Evolutionary conservation across 1,139 yeast species (phyloP).

Genomic region (Saccharomycopsis hybrid): DNA sequence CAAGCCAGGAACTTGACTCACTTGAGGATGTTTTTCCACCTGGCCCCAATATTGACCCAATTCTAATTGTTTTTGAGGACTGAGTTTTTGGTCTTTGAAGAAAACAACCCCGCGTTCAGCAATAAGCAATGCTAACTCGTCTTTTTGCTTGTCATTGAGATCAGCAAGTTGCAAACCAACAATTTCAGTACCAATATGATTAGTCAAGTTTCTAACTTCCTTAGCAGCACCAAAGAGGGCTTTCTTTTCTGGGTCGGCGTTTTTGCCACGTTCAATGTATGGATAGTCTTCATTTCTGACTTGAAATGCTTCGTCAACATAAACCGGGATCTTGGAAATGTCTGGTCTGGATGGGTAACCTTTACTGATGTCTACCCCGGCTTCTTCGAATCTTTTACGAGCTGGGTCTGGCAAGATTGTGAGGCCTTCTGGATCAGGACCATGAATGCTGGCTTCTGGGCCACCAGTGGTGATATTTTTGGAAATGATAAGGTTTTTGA

Average conservation of each 20-base stretch:
- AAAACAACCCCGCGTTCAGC: constrained; percentile 47
- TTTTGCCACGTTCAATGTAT: constrained; percentile 41
- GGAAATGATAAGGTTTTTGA: neutral
- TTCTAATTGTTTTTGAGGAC: constrained; percentile 40
- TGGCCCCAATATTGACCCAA: constrained; percentile 42
- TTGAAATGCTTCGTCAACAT: constrained; percentile 44
- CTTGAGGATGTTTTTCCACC: constrained; percentile 44
- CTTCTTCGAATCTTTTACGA: constrained; percentile 31
- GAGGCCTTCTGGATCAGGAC: constrained; percentile 19
- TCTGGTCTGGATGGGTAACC: constrained; percentile 41
- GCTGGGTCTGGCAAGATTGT: constrained; percentile 34
- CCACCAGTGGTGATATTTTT: neutral
- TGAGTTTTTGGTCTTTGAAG: constrained; percentile 41
- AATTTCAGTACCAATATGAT: constrained; percentile 50
- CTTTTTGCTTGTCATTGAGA: constrained; percentile 44
- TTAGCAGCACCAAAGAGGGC: constrained; percentile 47
- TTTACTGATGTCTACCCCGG: constrained; percentile 35
- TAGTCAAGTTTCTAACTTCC: constrained; percentile 42
- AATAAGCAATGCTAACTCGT: constrained; percentile 44
- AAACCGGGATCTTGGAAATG: constrained; percentile 35
- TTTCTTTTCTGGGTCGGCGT: constrained; percentile 49
- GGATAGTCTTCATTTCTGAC: constrained; percentile 38
- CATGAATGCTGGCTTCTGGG: constrained; percentile 5
- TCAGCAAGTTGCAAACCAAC: constrained; percentile 47
- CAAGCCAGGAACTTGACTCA: constrained; percentile 36